Evolutionary conservation across 768 basidiomycete species (phyloP), one percentile per base, ranked within the genome.

Genomic region (Collybia mongolica): DNA sequence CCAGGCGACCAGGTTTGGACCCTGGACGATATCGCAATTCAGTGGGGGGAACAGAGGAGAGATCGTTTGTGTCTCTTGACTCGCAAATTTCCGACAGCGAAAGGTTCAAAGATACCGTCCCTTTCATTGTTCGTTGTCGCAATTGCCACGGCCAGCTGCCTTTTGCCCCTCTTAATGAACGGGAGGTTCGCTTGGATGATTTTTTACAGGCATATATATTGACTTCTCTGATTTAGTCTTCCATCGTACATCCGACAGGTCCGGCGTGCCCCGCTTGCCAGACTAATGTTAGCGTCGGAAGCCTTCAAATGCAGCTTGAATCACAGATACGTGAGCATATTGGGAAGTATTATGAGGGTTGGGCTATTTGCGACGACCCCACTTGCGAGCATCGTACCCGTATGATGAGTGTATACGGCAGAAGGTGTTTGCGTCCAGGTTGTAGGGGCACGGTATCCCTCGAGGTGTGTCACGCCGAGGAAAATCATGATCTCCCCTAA

Each of bases 351-450:
- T 98, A 99, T 62, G 83, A 97, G 60, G 84, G 85, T 1, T 95
- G 90, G 90, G 86, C 81, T 1, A 71, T 88, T 5, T 99, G 97
- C 68, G 80, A 93, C 58, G 97, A 98, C 54, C 72, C 81, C 18
- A 87, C 86, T 0, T 99, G 97, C 61, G 81, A 81, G 7, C 76
- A 83, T 52, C 80, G 90, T 32, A 94, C 96, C n/a, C 77, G 97
- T 17, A 90, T 86, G 79, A 96, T 98, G 91, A 77, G 89, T 29
- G 92, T 98, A 0, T 95, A 93, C 65, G 94, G 93, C 5, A 79
- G 84, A 26, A 74, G 86, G 44, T 99, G 97, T 64, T 63, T 93
- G 48, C 79, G 81, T 40, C 69, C 65, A 5, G 82, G 78, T 8
- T 96, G 93, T 66, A 74, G 68, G 52, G 90, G 90, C 2, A 73